phyloP scores from a whole-genome alignment of 129 eudicot genomes.

The Pittosporum tobira region DNA sequence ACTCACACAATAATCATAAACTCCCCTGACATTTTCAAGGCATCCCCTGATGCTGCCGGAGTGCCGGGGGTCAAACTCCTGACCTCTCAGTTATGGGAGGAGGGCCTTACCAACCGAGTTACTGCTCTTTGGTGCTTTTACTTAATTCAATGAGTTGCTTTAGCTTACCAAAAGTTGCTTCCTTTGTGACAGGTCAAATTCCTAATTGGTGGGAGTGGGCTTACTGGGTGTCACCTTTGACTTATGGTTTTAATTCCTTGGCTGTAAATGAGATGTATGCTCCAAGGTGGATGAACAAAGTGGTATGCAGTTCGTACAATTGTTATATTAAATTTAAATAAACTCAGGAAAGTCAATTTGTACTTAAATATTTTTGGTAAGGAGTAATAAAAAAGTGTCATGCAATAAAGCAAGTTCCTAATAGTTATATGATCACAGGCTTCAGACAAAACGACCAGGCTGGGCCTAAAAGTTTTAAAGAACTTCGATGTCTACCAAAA shows the following conservation, averaged over 20 bases:
- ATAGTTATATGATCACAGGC: constrained; percentile 32
- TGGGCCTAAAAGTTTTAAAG: constrained; percentile 55
- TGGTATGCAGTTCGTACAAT: constrained; percentile 21
- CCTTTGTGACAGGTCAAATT: constrained; percentile 47
- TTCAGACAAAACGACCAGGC: constrained; percentile 36
- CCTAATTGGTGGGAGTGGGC: constrained; percentile 95
- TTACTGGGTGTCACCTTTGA: constrained; percentile 82
- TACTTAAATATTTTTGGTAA: background rate
- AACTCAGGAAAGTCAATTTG: background rate
- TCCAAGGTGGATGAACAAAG: constrained; percentile 82
- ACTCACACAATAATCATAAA: too few relatives aligned
- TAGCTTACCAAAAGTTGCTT: constrained; percentile 3
- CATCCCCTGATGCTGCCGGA: too few relatives aligned
- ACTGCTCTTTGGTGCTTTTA: background rate
- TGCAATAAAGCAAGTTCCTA: background rate
- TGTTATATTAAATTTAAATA: background rate
- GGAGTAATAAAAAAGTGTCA: background rate
- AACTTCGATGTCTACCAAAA: constrained; percentile 48
- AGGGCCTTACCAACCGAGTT: too few relatives aligned
- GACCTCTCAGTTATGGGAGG: too few relatives aligned
- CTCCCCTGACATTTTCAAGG: too few relatives aligned
- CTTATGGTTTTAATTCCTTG: constrained; percentile 72
- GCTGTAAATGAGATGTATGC: constrained; percentile 78
- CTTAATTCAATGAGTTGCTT: background rate
- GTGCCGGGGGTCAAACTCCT: too few relatives aligned